Evolutionary conservation across 1,284 basidiomycete species (phyloP).

Genomic region (Cystobasidium slooffiae): DNA sequence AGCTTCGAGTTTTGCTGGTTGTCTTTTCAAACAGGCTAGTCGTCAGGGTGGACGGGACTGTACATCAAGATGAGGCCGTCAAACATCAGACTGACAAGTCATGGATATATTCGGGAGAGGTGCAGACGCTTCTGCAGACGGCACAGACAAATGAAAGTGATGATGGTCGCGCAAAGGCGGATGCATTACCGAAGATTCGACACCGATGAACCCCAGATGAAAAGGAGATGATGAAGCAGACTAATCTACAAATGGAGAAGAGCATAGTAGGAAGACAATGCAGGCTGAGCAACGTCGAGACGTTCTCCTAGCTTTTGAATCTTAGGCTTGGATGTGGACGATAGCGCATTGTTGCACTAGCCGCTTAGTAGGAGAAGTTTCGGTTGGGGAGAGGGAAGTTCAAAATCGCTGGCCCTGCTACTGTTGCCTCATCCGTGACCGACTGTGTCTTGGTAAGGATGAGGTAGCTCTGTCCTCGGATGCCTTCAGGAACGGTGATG

Average conservation of each 20-base stretch:
- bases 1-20: no score
- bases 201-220: not conserved
- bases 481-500: conserved; percentile 27
- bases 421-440: conserved; percentile 58
- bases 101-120: no score
- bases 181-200: not conserved
- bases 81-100: no score
- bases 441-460: conserved; percentile 51
- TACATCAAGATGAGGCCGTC: no score
- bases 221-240: not conserved
- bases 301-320: not conserved
- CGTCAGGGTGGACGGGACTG: no score
- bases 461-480: conserved; percentile 43
- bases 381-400: conserved; percentile 32
- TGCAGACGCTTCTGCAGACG: no score
- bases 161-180: not conserved
- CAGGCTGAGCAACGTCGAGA: not conserved
- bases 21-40: no score
- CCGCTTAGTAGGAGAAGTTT: conserved; percentile 20
- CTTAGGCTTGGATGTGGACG: no score
- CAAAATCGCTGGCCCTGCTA: conserved; percentile 62
- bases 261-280: not conserved
- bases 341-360: not conserved
- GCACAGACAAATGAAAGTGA: not conserved
- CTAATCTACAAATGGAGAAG: not conserved